Base-by-base conservation (phyloP, 108 stramenopile species). In the Parietichytrium sp. region DNA sequence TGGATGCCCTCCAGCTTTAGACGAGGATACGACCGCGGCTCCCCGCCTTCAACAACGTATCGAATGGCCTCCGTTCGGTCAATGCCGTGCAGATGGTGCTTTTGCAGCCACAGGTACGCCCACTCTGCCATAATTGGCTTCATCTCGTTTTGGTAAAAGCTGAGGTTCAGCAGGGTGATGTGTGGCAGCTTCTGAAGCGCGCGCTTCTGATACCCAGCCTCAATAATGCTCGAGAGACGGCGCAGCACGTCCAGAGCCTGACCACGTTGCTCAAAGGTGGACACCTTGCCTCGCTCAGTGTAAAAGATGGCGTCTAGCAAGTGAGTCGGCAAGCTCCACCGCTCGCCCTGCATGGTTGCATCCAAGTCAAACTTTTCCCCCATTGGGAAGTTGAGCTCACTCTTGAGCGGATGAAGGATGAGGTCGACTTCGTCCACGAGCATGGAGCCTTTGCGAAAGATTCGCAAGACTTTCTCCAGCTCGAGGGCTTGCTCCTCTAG, bases 391-490 rank as follows among this genome's bases (percentile, higher is more conserved):
- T 87, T 87, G 47, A 83, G 31, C 83, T 87, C 87, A 23, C 49
- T 51, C 55, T 83, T 85, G 79, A 87, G 77, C 29, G 82, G 81
- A 31, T 87, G 84, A 7, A 87, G 79, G 8, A 87, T 42, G 33
- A 85, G 52, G 45, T 87, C 87, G 10, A 87, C 87, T 48, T 87
- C 87, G 72, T 87, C 87, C 15, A 87, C 30, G 4, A 87, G 26
- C 47, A 85, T 26, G 16, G 78, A 54, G n/a, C 87, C 84, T 20
- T 49, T 48, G 23, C 80, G 38, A 29, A 83, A 81, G 31, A 86
- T 3, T 3, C 47, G 13, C 23, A 84, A 36, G 15, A 84, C 52
- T 33, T 55, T 82, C 16, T 52, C 25, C 1, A 85, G 29, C 80
- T 82, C 80, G 4, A 15, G 29, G 8, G 84, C 85, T 25, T 83